These are phyloP conservation scores for Aleurites moluccanus DNA, from an alignment of 441 rosid species.

Conservation along the genomic window DNA sequence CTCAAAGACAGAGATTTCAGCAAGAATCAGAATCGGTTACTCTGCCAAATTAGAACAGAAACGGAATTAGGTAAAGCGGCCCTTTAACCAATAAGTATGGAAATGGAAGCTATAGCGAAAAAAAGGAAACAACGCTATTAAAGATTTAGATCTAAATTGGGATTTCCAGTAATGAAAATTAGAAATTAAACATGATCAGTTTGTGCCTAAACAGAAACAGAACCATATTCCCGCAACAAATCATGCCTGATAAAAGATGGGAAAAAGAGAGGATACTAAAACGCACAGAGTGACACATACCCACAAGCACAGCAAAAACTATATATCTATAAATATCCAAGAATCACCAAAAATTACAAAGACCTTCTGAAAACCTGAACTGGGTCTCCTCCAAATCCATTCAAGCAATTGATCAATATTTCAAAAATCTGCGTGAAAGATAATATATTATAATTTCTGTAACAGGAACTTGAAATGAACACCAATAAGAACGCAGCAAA, in stretches of 20 bases:
- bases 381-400: slow-evolving; percentile 17
- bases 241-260: slow-evolving; percentile 8
- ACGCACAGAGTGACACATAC: not conserved
- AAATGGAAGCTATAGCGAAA: slow-evolving; percentile 5
- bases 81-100: not conserved
- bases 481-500: slow-evolving; percentile 14
- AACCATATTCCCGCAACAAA: slow-evolving; percentile 16
- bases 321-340: not conserved
- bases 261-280: not conserved
- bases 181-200: slow-evolving; percentile 1
- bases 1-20: slow-evolving; percentile 23
- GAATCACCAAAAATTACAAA: not conserved
- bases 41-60: slow-evolving; percentile 33
- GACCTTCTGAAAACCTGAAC: slow-evolving; percentile 9
- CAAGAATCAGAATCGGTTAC: slow-evolving; percentile 19
- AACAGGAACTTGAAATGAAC: not conserved
- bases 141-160: slow-evolving; percentile 7
- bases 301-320: slow-evolving; percentile 10
- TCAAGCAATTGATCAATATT: not conserved
- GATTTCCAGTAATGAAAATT: slow-evolving; percentile 19
- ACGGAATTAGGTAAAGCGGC: not conserved
- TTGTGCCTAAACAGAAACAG: slow-evolving; percentile 8
- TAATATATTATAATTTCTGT: not conserved
- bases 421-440: slow-evolving; percentile 5
- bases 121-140: slow-evolving; percentile 14